Evolutionary conservation across 495 filamentous ascomycete species (phyloP).

Genomic region (Mycothermus thermophilus): DNA sequence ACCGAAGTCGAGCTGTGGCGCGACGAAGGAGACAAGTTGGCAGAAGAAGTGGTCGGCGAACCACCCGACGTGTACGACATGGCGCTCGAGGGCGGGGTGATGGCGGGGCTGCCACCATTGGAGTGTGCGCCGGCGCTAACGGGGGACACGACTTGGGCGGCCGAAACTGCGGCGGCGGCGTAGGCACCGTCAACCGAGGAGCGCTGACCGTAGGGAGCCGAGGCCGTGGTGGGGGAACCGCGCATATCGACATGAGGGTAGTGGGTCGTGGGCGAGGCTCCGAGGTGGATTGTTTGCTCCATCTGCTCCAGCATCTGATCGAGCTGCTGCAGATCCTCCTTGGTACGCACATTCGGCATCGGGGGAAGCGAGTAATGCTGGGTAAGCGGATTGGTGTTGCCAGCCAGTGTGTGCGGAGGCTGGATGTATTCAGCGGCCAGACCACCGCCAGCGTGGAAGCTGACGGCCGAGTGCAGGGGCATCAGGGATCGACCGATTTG

Average conservation of each 20-base stretch:
- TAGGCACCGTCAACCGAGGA: conserved; percentile 19
- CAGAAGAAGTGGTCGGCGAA: conserved; percentile 58
- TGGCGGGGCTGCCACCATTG: conserved; percentile 54
- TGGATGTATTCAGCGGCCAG: conserved; percentile 52
- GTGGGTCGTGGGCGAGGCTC: conserved; percentile 36
- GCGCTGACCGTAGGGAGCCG: conserved; percentile 34
- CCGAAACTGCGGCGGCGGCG: conserved; percentile 31
- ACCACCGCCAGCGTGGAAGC: conserved; percentile 50
- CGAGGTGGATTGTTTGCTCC: conserved; percentile 88
- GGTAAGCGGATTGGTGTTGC: conserved; percentile 43
- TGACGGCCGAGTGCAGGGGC: conserved; percentile 51
- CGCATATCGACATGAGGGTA: conserved; percentile 45
- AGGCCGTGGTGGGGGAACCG: conserved; percentile 59
- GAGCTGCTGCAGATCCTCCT: conserved; percentile 80
- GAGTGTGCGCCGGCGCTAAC: conserved; percentile 46
- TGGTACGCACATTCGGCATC: conserved; percentile 76
- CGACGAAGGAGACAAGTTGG: conserved; percentile 49
- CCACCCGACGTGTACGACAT: conserved; percentile 76
- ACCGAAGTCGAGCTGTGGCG: conserved; percentile 45
- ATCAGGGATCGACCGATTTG: conserved; percentile 70
- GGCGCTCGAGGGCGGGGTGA: conserved; percentile 81
- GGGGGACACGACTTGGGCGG: conserved; percentile 43
- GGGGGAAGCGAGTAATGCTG: conserved; percentile 68
- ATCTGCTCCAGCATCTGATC: conserved; percentile 91
- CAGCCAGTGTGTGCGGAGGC: conserved; percentile 37